These are phyloP conservation scores for Mucuna pruriens DNA, from an alignment of 306 rosid species.

Conservation along the genomic window DNA sequence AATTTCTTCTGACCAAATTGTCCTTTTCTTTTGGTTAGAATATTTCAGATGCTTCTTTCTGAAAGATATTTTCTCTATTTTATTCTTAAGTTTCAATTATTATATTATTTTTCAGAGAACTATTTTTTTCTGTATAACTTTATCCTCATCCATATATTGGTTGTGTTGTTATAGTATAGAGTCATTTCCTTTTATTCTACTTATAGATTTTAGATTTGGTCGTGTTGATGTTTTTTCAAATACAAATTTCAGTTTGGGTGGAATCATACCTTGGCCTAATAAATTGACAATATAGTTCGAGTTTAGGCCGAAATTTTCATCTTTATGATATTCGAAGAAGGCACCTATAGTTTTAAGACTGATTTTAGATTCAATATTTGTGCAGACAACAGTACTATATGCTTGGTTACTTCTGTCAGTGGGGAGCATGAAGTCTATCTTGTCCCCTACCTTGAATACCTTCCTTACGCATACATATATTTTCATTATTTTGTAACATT, in stretches of 20 bases:
- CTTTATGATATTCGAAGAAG: background rate
- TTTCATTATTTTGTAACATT: background rate
- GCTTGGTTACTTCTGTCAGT: background rate
- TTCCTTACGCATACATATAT: background rate
- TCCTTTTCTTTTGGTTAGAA: background rate
- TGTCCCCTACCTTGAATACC: background rate
- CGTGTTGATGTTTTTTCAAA: conserved; percentile 10
- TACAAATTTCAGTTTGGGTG: background rate
- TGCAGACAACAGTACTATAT: background rate
- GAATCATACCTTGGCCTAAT: background rate
- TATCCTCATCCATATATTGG: background rate
- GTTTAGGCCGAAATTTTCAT: background rate
- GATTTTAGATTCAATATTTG: background rate
- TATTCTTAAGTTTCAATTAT: conserved; percentile 3
- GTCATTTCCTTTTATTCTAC: background rate
- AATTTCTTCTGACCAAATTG: background rate
- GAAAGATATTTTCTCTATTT: background rate
- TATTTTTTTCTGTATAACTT: background rate
- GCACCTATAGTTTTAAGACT: background rate
- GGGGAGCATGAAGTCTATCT: background rate
- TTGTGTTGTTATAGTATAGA: background rate
- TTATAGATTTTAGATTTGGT: conserved; percentile 12
- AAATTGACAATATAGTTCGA: background rate
- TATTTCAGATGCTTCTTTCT: background rate
- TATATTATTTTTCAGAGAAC: background rate